Base-by-base conservation (phyloP, 768 basidiomycete species). In the Mycena vulgaris region DNA sequence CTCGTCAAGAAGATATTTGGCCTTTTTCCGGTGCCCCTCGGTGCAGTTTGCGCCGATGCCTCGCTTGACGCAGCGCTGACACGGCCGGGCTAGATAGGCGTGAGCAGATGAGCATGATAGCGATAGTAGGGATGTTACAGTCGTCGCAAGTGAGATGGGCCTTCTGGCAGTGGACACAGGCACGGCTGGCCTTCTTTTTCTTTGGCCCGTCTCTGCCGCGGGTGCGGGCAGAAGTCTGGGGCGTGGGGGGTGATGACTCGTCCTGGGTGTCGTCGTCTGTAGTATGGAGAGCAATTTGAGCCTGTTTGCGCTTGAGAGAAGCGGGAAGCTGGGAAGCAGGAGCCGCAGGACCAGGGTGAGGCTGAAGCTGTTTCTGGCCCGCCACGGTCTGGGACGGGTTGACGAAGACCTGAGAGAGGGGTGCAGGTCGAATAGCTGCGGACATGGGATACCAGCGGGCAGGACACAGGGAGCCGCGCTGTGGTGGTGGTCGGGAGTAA, bases 121-220 rank as follows among this genome's bases (percentile, higher is more conserved):
- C 58, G 73, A 66, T 49, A 59, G 58, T 47, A 11, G 56, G 75
- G 40, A 89, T 94, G 79, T 37, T 77, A 98, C 97, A 91, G 78
- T 98, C 97, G 80, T 99, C 97, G 80, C 97, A 99, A n/a, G 97
- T 99, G 74, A 99, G 85, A 81, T 99, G 97, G 3, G 96, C 96
- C 80, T 96, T 97, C 82, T 98, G 97, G 80, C 97, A 99, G 75
- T 95, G 94, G 71, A 94, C 92, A 79, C 97, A 99, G 55, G 97
- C 97, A 53, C 96, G 90, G 75, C 89, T 94, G 0, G 96, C 95
- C 81, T 97, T 96, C 88, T 96, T 97, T 89, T 96, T 97, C 89
- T 94, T 95, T 35, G 93, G 93, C 1, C 90, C 90, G 63, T 93
- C 92, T 78, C 90, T 88, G 78, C 84, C 75, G 91, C 93, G 73